Conservation (phyloP, 768 basidiomycete species). For the Serendipita indica region DNA sequence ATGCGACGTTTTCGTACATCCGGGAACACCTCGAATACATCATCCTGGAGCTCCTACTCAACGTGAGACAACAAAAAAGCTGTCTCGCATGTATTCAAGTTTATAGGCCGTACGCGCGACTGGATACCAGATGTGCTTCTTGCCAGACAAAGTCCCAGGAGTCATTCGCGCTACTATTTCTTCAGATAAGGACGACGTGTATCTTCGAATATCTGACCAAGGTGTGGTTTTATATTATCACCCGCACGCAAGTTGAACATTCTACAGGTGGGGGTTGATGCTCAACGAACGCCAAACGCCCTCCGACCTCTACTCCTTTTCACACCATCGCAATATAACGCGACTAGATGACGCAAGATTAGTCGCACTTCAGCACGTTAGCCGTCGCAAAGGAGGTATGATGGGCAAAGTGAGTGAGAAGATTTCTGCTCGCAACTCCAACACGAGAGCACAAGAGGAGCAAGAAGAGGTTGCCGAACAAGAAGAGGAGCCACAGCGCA, state of each 20-base stretch:
- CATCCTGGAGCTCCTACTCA: conserved; percentile 79
- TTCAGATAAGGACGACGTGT: conserved; percentile 54
- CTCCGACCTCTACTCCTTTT: conserved; percentile 79
- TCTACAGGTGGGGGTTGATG: conserved; percentile 53
- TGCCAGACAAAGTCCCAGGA: conserved; percentile 26
- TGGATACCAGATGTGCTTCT: conserved; percentile 1
- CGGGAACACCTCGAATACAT: conserved; percentile 85
- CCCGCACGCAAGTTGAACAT: conserved; percentile 9
- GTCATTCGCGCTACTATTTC: conserved; percentile 62
- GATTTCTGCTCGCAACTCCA: conserved; percentile 26
- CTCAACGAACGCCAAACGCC: conserved; percentile 41
- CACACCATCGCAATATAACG: conserved; percentile 62
- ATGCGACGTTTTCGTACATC: conserved; percentile 67
- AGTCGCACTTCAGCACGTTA: conserved; percentile 50
- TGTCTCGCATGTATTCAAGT: not conserved
- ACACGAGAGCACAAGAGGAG: conserved; percentile 13
- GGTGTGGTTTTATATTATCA: conserved; percentile 28
- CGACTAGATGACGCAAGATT: conserved; percentile 53
- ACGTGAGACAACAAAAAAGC: conserved; percentile 32
- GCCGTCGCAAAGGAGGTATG: conserved; percentile 45
- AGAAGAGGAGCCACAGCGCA: conserved; percentile 32
- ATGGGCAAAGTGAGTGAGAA: conserved; percentile 73
- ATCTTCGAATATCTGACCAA: conserved; percentile 82
- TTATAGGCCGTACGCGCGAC: conserved; percentile 16
- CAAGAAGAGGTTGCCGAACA: conserved; percentile 17